Evolutionary conservation across 768 basidiomycete genomes (phyloP).

Genomic region (Amanita pallidorosea): DNA sequence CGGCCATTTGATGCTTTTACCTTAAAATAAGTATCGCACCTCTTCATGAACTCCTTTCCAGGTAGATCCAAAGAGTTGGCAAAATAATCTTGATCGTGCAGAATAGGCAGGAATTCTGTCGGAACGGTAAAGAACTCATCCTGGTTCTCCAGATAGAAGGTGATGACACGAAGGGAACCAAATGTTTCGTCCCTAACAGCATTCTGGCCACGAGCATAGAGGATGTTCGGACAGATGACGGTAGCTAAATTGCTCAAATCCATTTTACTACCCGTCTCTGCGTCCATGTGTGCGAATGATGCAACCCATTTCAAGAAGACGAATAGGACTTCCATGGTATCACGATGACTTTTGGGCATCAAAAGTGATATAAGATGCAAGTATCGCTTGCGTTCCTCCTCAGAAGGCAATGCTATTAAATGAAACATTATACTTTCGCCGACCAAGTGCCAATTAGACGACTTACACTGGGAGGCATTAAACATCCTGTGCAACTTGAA

Average conservation of each 20-base stretch:
- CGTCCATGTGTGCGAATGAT: slow-evolving; percentile 96
- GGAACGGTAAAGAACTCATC: slow-evolving; percentile 96
- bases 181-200: slow-evolving; percentile 92
- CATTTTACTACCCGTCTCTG: slow-evolving; percentile 98
- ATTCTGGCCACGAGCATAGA: slow-evolving; percentile 80
- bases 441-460: not conserved
- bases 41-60: slow-evolving; percentile 92
- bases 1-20: slow-evolving; percentile 47
- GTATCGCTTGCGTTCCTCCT: slow-evolving; percentile 70
- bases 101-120: slow-evolving; percentile 74
- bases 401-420: slow-evolving; percentile 54
- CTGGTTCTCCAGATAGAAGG: slow-evolving; percentile 81
- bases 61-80: slow-evolving; percentile 80
- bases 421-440: slow-evolving; percentile 6
- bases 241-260: slow-evolving; percentile 92
- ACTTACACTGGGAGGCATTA: slow-evolving; percentile 81
- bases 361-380: slow-evolving; percentile 81
- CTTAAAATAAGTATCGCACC: slow-evolving; percentile 84
- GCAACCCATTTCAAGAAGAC: slow-evolving; percentile 99
- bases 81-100: slow-evolving; percentile 91
- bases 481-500: slow-evolving; percentile 87
- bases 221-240: slow-evolving; percentile 96
- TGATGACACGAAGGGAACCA: slow-evolving; percentile 76
- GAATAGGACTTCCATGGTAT: slow-evolving; percentile 95
- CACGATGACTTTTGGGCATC: slow-evolving; percentile 87